These are phyloP conservation scores for Corymbia maculata DNA, from an alignment of 345 rosid species.

Conservation along the genomic window DNA sequence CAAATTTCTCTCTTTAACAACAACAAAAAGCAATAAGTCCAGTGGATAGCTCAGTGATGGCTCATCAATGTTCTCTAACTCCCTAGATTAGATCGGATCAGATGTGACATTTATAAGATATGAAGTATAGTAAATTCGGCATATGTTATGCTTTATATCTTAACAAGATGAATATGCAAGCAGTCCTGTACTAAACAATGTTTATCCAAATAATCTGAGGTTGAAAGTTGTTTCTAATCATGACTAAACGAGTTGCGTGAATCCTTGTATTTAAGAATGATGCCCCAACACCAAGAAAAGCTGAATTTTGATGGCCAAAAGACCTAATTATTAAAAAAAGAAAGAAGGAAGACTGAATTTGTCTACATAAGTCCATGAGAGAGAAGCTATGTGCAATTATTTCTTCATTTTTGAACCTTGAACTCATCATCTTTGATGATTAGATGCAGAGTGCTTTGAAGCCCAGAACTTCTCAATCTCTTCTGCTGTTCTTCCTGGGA, in stretches of 20 bases:
- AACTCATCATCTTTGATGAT: neutral
- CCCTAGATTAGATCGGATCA: neutral
- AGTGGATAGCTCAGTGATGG: neutral
- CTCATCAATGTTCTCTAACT: neutral
- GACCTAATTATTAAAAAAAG: neutral
- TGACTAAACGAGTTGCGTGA: neutral
- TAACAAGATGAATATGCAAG: neutral
- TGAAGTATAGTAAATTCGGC: neutral
- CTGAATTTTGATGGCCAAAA: neutral
- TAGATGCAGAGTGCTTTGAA: constrained; percentile 15
- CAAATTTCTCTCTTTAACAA: neutral
- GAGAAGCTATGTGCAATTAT: neutral
- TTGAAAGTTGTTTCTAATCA: neutral
- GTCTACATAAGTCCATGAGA: neutral
- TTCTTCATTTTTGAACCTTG: neutral
- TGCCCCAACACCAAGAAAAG: neutral
- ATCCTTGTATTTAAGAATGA: neutral
- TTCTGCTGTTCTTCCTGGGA: constrained; percentile 48
- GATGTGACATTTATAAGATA: neutral
- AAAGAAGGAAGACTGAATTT: neutral
- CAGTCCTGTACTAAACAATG: neutral
- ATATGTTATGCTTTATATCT: neutral
- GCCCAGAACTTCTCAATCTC: constrained; percentile 60
- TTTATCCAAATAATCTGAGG: neutral
- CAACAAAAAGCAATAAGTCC: neutral